A percentile compares a stretch with the other conserved stretches of the same genome.
phyloP scores from a whole-genome alignment of 2,329 filamentous ascomycete genomes.

The Trematosphaeria pertusa region DNA sequence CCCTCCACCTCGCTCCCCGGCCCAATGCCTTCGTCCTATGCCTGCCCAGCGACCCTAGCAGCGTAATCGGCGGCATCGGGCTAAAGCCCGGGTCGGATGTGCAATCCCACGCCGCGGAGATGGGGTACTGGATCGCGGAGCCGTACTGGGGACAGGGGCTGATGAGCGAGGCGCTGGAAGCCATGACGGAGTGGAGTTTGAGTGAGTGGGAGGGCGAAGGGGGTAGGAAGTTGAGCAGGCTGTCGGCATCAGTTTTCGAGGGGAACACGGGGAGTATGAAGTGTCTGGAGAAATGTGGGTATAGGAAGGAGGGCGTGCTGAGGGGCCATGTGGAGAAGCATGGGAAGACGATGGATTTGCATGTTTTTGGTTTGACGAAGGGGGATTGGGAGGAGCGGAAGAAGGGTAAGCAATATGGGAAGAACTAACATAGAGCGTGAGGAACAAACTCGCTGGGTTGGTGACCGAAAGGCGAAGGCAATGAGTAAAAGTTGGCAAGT shows the following conservation, averaged over 20 bases:
- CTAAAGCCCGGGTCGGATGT: conserved; percentile 46
- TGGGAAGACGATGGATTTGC: conserved; percentile 39
- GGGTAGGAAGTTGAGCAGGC: conserved; percentile 28
- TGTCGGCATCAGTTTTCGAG: conserved; percentile 39
- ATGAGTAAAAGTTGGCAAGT: too few species aligned
- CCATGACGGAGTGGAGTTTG: conserved; percentile 47
- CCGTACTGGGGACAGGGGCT: conserved; percentile 45
- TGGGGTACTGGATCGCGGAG: conserved; percentile 54
- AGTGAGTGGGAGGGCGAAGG: conserved; percentile 15
- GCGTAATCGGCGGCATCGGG: conserved; percentile 48
- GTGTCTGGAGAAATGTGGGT: conserved; percentile 49
- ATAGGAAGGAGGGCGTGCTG: conserved; percentile 44
- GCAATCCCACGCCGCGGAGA: conserved; percentile 45
- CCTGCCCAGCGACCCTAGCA: conserved; percentile 13
- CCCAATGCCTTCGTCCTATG: conserved; percentile 29
- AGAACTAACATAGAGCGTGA: conserved; percentile 1
- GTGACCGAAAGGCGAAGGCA: not conserved
- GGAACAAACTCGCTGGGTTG: not conserved
- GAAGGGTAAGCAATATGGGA: conserved; percentile 4
- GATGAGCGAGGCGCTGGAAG: conserved; percentile 40
- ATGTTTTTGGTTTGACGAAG: conserved; percentile 46
- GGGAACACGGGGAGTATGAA: conserved; percentile 46
- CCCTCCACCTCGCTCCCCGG: conserved; percentile 25
- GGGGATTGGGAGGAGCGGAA: conserved; percentile 33
- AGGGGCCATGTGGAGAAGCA: conserved; percentile 45